phyloP scores from a whole-genome alignment of 345 rosid species.

The Eucalyptus grandis region DNA sequence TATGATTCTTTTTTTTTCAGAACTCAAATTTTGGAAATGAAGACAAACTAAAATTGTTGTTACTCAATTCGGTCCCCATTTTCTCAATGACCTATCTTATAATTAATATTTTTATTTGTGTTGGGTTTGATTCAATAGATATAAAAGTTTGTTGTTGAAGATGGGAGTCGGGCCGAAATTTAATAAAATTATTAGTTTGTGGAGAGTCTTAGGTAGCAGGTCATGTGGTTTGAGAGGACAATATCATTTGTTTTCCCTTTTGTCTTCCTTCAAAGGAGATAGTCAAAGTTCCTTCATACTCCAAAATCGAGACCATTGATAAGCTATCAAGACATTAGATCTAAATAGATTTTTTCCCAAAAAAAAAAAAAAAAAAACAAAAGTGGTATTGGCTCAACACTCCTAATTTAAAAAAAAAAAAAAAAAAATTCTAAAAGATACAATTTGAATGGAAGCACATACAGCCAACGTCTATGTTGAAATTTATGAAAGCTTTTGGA shows the following conservation, averaged over 20 bases:
- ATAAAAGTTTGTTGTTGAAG: not conserved
- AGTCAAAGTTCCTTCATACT: not conserved
- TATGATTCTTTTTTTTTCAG: not conserved
- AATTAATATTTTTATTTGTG: not conserved
- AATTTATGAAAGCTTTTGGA: not conserved
- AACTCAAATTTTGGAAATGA: not conserved
- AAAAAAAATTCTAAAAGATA: not conserved
- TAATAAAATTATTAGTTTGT: not conserved
- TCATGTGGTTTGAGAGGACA: not conserved
- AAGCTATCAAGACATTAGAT: not conserved
- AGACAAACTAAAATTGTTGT: not conserved
- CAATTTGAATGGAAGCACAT: not conserved
- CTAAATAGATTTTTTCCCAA: not conserved
- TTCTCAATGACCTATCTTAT: not conserved
- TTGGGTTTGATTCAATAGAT: not conserved
- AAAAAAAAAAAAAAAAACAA: rapidly evolving
- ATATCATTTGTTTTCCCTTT: not conserved
- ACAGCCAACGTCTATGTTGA: not conserved
- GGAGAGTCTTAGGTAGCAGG: not conserved
- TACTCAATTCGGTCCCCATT: not conserved
- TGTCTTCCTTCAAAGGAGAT: not conserved
- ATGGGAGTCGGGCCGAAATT: not conserved
- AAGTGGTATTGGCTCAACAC: not conserved
- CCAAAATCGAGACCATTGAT: not conserved
- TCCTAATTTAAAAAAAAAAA: not conserved